These are phyloP conservation scores for Kodamaea leandrae DNA, from an alignment of 805 yeast species.

Conservation along the genomic window DNA sequence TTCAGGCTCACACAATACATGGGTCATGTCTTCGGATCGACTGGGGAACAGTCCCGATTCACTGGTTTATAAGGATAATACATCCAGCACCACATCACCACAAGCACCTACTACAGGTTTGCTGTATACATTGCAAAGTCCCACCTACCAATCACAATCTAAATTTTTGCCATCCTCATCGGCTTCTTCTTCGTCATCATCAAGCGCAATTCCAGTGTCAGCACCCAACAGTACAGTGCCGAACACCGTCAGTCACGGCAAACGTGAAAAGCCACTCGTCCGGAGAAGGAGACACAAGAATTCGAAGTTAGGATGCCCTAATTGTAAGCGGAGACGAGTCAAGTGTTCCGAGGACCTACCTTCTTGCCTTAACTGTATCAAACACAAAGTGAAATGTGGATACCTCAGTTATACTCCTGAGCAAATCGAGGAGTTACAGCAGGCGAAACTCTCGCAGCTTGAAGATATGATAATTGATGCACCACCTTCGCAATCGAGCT, in stretches of 20 bases:
- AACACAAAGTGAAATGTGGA: constrained; percentile 40
- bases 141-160: not conserved
- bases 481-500: not conserved
- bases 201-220: not conserved
- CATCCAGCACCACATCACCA: not conserved
- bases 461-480: constrained; percentile 2
- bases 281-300: constrained; percentile 24
- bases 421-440: constrained; percentile 28
- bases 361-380: constrained; percentile 37
- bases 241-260: not conserved
- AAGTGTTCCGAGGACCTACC: constrained; percentile 47
- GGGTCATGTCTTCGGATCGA: constrained; percentile 4
- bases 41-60: constrained; percentile 5
- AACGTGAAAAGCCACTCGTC: constrained; percentile 2
- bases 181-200: not conserved
- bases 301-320: constrained; percentile 45
- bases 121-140: not conserved
- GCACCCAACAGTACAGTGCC: not conserved
- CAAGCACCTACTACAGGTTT: not conserved
- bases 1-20: not conserved
- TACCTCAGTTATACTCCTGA: constrained; percentile 34
- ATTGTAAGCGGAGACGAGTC: constrained; percentile 49
- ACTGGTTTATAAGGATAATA: not conserved
- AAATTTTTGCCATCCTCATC: not conserved
- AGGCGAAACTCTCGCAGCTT: constrained; percentile 14